A percentile compares a stretch with the other conserved stretches of the same genome.
These are phyloP conservation scores for Suillus paluster DNA, from an alignment of 768 basidiomycete genomes.

Conservation along the genomic window DNA sequence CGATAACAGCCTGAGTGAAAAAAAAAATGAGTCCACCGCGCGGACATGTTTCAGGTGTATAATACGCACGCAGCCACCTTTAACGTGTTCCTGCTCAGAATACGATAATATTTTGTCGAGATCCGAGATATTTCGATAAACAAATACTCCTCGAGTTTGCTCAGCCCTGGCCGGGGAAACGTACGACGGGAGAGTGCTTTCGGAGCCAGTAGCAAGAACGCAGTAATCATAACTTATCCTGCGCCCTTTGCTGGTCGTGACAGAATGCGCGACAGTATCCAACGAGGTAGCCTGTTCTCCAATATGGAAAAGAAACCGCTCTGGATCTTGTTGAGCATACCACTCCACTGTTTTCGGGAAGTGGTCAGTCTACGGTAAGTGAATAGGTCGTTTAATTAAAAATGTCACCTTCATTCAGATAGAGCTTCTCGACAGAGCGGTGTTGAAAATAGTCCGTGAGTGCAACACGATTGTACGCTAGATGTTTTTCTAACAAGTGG, in stretches of 20 bases:
- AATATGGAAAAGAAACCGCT: conserved; percentile 55
- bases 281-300: conserved; percentile 51
- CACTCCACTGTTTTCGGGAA: conserved; percentile 49
- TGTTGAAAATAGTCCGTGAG: conserved; percentile 68
- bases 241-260: conserved; percentile 50
- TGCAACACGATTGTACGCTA: conserved; percentile 57
- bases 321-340: conserved; percentile 62
- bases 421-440: conserved; percentile 59
- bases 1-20: conserved; percentile 46
- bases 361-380: conserved; percentile 8
- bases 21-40: not conserved
- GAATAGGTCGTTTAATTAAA: not conserved
- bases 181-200: conserved; percentile 64
- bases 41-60: not conserved
- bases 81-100: conserved; percentile 48
- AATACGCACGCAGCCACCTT: conserved; percentile 30
- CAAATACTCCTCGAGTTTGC: conserved; percentile 61
- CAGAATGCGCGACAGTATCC: conserved; percentile 43
- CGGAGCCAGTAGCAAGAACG: conserved; percentile 72
- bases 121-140: conserved; percentile 75
- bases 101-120: conserved; percentile 67
- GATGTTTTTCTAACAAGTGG: conserved; percentile 37
- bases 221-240: conserved; percentile 61
- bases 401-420: conserved; percentile 53
- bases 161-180: conserved; percentile 44